Percentiles rank a stretch among this genome's conserved stretches.
Conservation (phyloP, 768 basidiomycete species). For the Cubamyces lactineus region DNA sequence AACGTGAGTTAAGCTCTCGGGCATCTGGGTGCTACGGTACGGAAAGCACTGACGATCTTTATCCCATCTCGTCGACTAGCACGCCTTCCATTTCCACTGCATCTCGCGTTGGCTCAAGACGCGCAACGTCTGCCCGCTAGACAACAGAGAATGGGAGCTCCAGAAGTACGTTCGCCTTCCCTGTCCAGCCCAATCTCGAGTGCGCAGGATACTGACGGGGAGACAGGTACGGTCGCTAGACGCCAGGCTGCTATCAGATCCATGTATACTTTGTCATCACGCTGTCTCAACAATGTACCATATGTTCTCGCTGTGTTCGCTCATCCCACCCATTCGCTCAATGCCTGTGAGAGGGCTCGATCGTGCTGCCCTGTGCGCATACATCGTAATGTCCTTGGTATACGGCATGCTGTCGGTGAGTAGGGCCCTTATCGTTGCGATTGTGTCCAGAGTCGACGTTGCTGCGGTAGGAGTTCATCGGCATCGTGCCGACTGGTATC, state of each 20-base stretch:
- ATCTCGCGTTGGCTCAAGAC: conserved; percentile 99
- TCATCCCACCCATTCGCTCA: not conserved
- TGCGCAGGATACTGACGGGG: not conserved
- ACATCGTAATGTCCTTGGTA: too few relatives aligned
- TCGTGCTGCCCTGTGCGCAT: not conserved
- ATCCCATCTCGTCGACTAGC: conserved; percentile 48
- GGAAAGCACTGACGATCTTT: conserved; percentile 1
- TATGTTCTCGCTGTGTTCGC: conserved; percentile 13
- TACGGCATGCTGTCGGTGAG: too few relatives aligned
- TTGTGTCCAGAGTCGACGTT: too few relatives aligned
- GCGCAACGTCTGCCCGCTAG: conserved; percentile 90
- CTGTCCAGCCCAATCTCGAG: not conserved
- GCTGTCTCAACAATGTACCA: conserved; percentile 16
- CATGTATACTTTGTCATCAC: conserved; percentile 9
- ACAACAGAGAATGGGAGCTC: conserved; percentile 96
- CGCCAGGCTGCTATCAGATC: conserved; percentile 32
- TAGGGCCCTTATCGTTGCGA: too few relatives aligned
- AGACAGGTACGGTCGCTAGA: conserved; percentile 47
- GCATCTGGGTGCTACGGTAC: not conserved
- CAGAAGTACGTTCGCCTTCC: conserved; percentile 73
- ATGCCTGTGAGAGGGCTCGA: not conserved
- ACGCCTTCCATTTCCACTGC: conserved; percentile 99
- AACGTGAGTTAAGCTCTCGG: conserved; percentile 61
- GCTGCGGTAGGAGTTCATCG: too few relatives aligned
- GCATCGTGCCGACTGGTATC: too few relatives aligned